Percentiles rank a stretch among this genome's conserved stretches.
phyloP scores from a whole-genome alignment of 2,329 filamentous ascomycete species.

The Fusarium robinianum region DNA sequence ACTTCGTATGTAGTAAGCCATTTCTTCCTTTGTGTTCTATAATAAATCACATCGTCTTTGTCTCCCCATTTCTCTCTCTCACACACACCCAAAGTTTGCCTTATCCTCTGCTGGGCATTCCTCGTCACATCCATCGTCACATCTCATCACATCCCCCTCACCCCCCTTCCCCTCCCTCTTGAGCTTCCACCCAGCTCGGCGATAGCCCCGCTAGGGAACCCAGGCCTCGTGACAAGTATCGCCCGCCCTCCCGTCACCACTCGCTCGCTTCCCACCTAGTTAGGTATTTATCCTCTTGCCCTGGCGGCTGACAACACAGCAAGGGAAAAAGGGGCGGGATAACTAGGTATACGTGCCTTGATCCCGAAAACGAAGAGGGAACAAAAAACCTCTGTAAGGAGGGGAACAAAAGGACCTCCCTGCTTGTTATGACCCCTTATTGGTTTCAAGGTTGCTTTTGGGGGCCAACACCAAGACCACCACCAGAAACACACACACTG shows the following conservation, averaged over 20 bases:
- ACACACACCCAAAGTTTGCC: no score
- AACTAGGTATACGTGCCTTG: conserved; percentile 24
- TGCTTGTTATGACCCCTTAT: not conserved
- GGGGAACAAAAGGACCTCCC: no score
- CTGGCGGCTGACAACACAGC: conserved; percentile 21
- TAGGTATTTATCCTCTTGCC: conserved; percentile 24
- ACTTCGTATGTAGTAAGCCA: no score
- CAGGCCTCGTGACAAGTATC: conserved; percentile 32
- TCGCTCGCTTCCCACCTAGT: no score
- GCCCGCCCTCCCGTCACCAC: no score
- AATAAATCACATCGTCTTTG: no score
- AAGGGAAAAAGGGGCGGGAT: conserved; percentile 25
- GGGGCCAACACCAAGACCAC: conserved; percentile 23
- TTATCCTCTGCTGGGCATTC: conserved; percentile 9
- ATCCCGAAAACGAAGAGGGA: conserved; percentile 13
- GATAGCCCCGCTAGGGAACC: conserved; percentile 30
- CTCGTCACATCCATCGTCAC: conserved; percentile 29
- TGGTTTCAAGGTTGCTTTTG: conserved; percentile 13
- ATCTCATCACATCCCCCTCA: conserved; percentile 28
- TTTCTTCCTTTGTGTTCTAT: no score
- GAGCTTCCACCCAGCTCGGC: conserved; percentile 15
- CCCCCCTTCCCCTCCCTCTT: conserved; percentile 8
- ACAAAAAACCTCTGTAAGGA: not conserved
- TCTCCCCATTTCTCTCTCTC: conserved; percentile 17
- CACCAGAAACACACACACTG: conserved; percentile 24